Evolutionary conservation across 2,329 filamentous ascomycete genomes (phyloP).

Genomic region (Aspergillus fumigatiaffinis): DNA sequence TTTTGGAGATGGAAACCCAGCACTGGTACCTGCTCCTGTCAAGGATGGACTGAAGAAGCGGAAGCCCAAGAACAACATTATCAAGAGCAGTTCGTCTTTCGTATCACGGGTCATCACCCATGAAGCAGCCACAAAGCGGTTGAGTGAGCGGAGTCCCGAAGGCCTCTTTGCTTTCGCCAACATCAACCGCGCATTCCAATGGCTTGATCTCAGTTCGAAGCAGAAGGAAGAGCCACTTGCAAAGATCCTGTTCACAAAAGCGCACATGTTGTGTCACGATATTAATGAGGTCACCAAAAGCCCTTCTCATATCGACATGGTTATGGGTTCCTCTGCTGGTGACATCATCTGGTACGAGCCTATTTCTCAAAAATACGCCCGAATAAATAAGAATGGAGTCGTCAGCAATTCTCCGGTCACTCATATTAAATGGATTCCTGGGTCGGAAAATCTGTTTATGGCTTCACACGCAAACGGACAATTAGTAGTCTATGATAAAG

Average conservation of each 20-base stretch:
- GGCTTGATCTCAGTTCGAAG: slow-evolving; percentile 79
- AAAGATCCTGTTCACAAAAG: slow-evolving; percentile 95
- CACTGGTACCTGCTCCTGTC: slow-evolving; percentile 61
- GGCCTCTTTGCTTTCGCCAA: slow-evolving; percentile 91
- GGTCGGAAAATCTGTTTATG: slow-evolving; percentile 88
- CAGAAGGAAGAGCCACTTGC: slow-evolving; percentile 78
- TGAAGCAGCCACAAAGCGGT: slow-evolving; percentile 71
- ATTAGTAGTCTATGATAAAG: slow-evolving; percentile 92
- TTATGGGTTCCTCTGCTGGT: slow-evolving; percentile 93
- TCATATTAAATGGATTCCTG: slow-evolving; percentile 88
- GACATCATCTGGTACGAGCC: slow-evolving; percentile 99
- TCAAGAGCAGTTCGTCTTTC: slow-evolving; percentile 97
- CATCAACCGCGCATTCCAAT: slow-evolving; percentile 91
- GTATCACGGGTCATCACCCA: slow-evolving; percentile 95
- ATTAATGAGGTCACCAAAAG: slow-evolving; percentile 81
- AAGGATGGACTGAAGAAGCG: slow-evolving; percentile 68
- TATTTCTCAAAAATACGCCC: slow-evolving; percentile 89
- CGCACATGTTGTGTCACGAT: slow-evolving; percentile 91
- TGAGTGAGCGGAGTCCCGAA: slow-evolving; percentile 72
- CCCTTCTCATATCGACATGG: slow-evolving; percentile 75
- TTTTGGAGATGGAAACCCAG: slow-evolving; percentile 82
- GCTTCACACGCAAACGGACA: slow-evolving; percentile 89
- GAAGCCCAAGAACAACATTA: slow-evolving; percentile 97
- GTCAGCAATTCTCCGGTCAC: slow-evolving; percentile 84
- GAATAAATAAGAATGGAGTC: slow-evolving; percentile 92